Evolutionary conservation across 768 basidiomycete genomes (phyloP).

Genomic region (Boletus bicolor): DNA sequence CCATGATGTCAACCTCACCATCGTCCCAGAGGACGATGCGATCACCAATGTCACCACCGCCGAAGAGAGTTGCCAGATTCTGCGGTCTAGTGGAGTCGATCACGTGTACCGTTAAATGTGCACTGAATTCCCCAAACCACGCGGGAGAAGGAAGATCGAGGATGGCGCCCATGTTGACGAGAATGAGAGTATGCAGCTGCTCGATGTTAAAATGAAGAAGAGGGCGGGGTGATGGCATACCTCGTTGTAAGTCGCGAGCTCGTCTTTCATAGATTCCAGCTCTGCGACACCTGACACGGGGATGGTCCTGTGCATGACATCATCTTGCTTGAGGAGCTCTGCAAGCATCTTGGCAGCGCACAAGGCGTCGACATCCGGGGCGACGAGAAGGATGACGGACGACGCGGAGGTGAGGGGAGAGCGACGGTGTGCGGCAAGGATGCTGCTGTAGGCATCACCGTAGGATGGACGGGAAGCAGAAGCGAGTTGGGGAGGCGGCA

Average conservation of each 20-base stretch:
- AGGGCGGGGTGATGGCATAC: constrained; percentile 37
- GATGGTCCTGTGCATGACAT: constrained; percentile 84
- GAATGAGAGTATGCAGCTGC: constrained; percentile 84
- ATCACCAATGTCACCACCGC: constrained; percentile 59
- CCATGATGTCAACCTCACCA: constrained; percentile 68
- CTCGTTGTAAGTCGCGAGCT: constrained; percentile 64
- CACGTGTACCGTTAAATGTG: constrained; percentile 75
- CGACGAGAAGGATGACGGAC: constrained; percentile 80
- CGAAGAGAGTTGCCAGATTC: constrained; percentile 84
- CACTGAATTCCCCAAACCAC: constrained; percentile 74
- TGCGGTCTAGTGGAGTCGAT: constrained; percentile 93
- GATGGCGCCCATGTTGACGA: constrained; percentile 90
- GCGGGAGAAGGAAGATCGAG: constrained; percentile 72
- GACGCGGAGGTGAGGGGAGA: constrained; percentile 76
- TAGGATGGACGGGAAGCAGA: constrained; percentile 61
- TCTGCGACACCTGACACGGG: constrained; percentile 86
- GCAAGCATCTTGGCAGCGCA: constrained; percentile 90
- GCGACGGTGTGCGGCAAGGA: constrained; percentile 68
- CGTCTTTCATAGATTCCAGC: constrained; percentile 60
- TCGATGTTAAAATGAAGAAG: constrained; percentile 1
- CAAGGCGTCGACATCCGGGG: constrained; percentile 89
- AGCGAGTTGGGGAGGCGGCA: constrained; percentile 69
- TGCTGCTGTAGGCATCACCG: constrained; percentile 66
- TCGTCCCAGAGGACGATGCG: constrained; percentile 92
- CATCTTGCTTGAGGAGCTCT: constrained; percentile 88